Evolutionary conservation across 345 rosid genomes (phyloP).

Genomic region (Barbarea vulgaris): DNA sequence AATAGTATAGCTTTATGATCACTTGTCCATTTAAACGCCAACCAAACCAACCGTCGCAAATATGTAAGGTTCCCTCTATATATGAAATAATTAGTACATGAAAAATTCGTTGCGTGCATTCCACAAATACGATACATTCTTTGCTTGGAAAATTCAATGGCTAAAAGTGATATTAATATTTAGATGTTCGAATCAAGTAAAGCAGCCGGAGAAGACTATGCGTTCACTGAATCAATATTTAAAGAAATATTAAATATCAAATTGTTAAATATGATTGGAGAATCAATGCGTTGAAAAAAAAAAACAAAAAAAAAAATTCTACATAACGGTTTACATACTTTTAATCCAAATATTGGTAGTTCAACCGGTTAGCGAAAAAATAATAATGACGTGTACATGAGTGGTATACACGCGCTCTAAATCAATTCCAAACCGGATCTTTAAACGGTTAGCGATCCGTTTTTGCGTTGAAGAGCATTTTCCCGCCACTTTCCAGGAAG

Average conservation of each 20-base stretch:
- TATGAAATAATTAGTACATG: background rate
- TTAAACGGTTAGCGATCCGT: conserved; percentile 14
- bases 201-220: background rate
- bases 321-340: background rate
- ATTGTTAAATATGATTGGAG: background rate
- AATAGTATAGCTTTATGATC: background rate
- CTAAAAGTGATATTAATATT: background rate
- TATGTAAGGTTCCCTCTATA: background rate
- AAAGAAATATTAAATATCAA: background rate
- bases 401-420: background rate
- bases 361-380: background rate
- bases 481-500: conserved; percentile 34
- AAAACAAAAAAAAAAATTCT: too few species aligned
- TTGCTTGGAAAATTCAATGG: background rate
- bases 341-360: background rate
- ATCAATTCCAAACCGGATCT: conserved; percentile 8
- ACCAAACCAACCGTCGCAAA: background rate
- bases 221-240: background rate
- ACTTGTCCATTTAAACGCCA: background rate
- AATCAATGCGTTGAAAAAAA: conserved; percentile 10
- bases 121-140: conserved; percentile 23
- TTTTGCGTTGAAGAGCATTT: conserved; percentile 10
- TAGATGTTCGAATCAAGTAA: background rate
- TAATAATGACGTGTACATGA: background rate
- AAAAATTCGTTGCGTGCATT: conserved; percentile 13